Percentiles rank a stretch among this genome's conserved stretches.
Conservation (phyloP, 2,329 filamentous ascomycete species). For the Paecilomyces sp. region DNA sequence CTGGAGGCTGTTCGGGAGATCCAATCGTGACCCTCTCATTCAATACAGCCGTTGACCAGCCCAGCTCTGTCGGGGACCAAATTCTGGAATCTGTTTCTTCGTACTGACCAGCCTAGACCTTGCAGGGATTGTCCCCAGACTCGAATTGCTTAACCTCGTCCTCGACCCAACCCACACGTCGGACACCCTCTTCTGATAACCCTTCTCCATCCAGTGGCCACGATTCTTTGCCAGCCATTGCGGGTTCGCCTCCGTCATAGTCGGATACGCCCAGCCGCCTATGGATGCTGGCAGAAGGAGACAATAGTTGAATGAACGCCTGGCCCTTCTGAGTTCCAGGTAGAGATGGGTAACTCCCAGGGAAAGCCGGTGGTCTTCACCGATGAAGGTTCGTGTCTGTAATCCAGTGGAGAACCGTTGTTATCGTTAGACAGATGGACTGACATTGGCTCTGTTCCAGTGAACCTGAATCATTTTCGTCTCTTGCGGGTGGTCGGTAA, state of each 20-base stretch:
- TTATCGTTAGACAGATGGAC: conserved; percentile 8
- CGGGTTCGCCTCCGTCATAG: not conserved
- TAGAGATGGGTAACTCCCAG: conserved; percentile 82
- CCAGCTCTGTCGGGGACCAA: not conserved
- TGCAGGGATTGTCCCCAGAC: not conserved
- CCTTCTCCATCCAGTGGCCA: not conserved
- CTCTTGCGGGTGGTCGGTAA: conserved; percentile 92
- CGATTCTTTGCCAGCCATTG: not conserved
- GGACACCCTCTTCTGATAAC: not conserved
- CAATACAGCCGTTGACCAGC: not conserved
- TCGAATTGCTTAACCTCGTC: not conserved
- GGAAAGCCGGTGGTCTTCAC: conserved; percentile 88
- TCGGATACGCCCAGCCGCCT: not conserved
- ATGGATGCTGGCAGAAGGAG: not conserved
- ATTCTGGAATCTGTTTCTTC: not conserved
- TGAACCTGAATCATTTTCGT: conserved; percentile 96
- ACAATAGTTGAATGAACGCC: not conserved
- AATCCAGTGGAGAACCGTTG: conserved; percentile 8
- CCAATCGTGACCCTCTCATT: not conserved
- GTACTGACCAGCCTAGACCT: not conserved
- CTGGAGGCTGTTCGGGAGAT: not conserved
- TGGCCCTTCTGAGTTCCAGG: conserved; percentile 1
- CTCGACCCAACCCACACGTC: not conserved
- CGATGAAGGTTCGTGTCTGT: conserved; percentile 68
- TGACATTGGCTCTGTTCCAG: conserved; percentile 41